Percentiles rank a stretch among this genome's conserved stretches.
phyloP scores from a whole-genome alignment of 2,329 filamentous ascomycete genomes.

The Aschersonia sp. region DNA sequence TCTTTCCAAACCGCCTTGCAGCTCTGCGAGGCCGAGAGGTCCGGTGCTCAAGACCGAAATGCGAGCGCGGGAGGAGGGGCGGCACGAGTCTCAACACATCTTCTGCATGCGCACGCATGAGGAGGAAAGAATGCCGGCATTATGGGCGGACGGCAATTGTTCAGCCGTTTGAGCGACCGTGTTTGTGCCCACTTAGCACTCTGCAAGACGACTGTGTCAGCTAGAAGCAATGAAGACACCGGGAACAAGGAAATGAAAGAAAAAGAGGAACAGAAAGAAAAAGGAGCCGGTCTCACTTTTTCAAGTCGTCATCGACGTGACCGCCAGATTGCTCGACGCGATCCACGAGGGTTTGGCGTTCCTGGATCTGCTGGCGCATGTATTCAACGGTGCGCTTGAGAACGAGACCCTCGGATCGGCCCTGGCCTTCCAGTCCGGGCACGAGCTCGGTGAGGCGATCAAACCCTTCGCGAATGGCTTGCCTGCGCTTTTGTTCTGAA shows the following conservation, averaged over 20 bases:
- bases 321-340: constrained; percentile 45
- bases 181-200: constrained; percentile 5
- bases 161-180: constrained; percentile 2
- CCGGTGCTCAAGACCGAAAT: too few relatives aligned
- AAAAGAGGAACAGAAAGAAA: background rate
- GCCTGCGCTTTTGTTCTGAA: constrained; percentile 28
- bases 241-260: too few relatives aligned
- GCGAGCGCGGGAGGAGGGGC: too few relatives aligned
- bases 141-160: background rate
- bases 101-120: too few relatives aligned
- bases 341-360: constrained; percentile 41
- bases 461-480: constrained; percentile 69
- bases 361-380: constrained; percentile 43
- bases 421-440: constrained; percentile 68
- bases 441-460: constrained; percentile 69
- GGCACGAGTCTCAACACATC: too few relatives aligned
- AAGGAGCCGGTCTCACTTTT: constrained; percentile 17
- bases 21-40: too few relatives aligned
- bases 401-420: constrained; percentile 74
- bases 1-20: background rate
- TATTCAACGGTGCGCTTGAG: constrained; percentile 55
- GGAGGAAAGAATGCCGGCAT: too few relatives aligned
- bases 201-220: background rate
- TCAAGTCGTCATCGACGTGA: constrained; percentile 32
- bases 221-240: too few relatives aligned